Percentiles rank a stretch among this genome's conserved stretches.
Evolutionary conservation across 2,329 filamentous ascomycete species (phyloP).

Genomic region (Apiospora sp.): DNA sequence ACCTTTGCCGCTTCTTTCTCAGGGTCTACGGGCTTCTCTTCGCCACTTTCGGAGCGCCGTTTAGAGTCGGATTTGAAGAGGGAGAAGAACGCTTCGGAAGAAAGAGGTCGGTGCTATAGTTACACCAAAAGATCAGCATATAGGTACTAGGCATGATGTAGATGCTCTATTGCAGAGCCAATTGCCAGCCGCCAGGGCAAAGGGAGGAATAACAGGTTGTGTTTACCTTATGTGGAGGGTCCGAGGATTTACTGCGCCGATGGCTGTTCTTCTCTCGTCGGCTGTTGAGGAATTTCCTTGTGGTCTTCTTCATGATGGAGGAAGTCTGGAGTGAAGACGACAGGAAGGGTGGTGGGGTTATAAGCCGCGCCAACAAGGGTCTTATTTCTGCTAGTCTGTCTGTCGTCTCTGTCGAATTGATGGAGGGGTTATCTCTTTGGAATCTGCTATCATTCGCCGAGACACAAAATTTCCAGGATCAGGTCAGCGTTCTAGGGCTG

Average conservation of each 20-base stretch:
- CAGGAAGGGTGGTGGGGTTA: constrained; percentile 20
- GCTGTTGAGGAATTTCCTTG: constrained; percentile 74
- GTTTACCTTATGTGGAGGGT: constrained; percentile 61
- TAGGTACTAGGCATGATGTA: background rate
- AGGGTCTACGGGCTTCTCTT: constrained; percentile 57
- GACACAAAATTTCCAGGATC: constrained; percentile 6
- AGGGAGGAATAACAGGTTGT: constrained; percentile 26
- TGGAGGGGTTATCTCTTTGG: constrained; percentile 1
- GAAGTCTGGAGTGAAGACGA: constrained; percentile 17
- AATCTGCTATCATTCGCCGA: constrained; percentile 1
- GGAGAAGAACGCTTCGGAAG: constrained; percentile 65
- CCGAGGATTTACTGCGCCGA: constrained; percentile 62
- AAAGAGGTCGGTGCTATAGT: constrained; percentile 58
- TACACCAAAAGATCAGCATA: constrained; percentile 12
- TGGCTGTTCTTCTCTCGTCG: constrained; percentile 71
- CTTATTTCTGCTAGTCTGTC: constrained; percentile 16
- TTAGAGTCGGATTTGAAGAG: constrained; percentile 71
- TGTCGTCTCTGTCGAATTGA: constrained; percentile 6
- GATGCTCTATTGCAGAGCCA: background rate
- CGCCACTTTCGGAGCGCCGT: constrained; percentile 50
- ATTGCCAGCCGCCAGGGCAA: background rate
- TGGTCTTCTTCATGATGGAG: constrained; percentile 56
- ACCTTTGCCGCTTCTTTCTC: constrained; percentile 53
- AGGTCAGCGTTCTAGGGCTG: constrained; percentile 24
- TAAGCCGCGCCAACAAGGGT: constrained; percentile 19